Evolutionary conservation across 495 filamentous ascomycete genomes (phyloP), one percentile per base, ranked within the genome.

Genomic region (Glarea lozoyensis): DNA sequence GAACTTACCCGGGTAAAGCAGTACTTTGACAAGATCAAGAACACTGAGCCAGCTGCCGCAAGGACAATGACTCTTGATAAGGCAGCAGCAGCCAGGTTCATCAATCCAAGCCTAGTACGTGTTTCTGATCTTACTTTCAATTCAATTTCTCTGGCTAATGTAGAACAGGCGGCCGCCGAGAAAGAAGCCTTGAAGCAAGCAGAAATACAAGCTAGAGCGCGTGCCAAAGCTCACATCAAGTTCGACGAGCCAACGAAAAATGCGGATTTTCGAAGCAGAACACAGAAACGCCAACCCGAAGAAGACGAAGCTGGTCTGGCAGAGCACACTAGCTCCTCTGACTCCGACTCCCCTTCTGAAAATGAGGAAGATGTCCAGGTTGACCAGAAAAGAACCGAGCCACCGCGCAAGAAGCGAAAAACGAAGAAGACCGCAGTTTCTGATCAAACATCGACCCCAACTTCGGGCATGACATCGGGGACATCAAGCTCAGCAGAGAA

Each of bases 21-120:
- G 59, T 96, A 96, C 61, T 88, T 93, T 55, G 77, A 78, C n/a
- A 98, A 97, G 66, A 88, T 96, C 54, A 84, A 93, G 57, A 62
- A 62, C 11, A 59, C 65, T 7, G 73, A 79, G 47, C 63, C 51
- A 10, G 64, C 75, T 0, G 68, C 70, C 33, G 67, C 70, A 40
- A 70, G 75, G 45, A 68, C 70, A 23, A 70, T 76, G 54, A 75
- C 61, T 5, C 64, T 98, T 17, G 84, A 98, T 53, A 94, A 85
- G 53, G 70, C 73, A 42, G 92, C 86, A 20, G 88, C 86, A 20
- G 70, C 68, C 18, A 72, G 92, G 42, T 86, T 98, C 48, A 78
- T 98, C 45, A 82, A 77, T 54, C 71, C 84, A 46, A 86, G 81
- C 45, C 64, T 97, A 52, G 84, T 83, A 63, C 51, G 68, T 67